Evolutionary conservation across 2,329 filamentous ascomycete species (phyloP).

Genomic region (Chaetomium sp.): DNA sequence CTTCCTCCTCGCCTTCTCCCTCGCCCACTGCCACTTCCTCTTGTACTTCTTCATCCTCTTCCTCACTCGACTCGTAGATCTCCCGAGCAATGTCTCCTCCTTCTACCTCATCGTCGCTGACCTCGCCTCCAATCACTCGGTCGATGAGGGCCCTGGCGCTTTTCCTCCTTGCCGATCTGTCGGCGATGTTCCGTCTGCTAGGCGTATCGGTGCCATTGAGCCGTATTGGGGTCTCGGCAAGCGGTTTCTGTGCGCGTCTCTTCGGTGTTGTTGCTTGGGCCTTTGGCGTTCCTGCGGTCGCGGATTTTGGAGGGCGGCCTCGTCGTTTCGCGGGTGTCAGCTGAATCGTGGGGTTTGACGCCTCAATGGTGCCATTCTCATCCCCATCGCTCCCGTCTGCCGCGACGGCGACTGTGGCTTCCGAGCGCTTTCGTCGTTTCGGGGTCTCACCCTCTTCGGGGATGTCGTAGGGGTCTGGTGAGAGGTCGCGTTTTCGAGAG

Average conservation of each 20-base stretch:
- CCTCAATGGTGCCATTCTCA: background rate
- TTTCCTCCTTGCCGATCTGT: constrained; percentile 81
- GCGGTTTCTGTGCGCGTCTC: constrained; percentile 26
- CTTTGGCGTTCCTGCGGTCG: constrained; percentile 18
- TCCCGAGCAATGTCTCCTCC: constrained; percentile 62
- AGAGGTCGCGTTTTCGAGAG: constrained; percentile 16
- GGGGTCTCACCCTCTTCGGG: constrained; percentile 20
- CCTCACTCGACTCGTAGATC: constrained; percentile 56
- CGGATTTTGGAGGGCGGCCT: constrained; percentile 22
- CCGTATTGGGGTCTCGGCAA: constrained; percentile 36
- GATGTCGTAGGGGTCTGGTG: constrained; percentile 23
- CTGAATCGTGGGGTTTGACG: constrained; percentile 13
- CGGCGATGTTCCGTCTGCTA: constrained; percentile 61
- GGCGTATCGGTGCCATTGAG: constrained; percentile 44
- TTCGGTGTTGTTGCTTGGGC: constrained; percentile 34
- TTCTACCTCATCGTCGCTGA: constrained; percentile 65
- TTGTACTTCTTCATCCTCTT: constrained; percentile 31
- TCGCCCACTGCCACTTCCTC: constrained; percentile 14
- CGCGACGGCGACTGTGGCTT: background rate
- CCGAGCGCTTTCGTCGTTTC: constrained; percentile 15
- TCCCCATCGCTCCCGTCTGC: constrained; percentile 1
- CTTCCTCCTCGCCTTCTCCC: constrained; percentile 9
- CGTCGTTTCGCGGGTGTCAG: constrained; percentile 29
- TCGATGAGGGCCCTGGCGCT: constrained; percentile 72
- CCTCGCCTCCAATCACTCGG: constrained; percentile 55